Evolutionary conservation across 2,329 filamentous ascomycete species (phyloP).

Genomic region (Ophiocordyceps camponoti-saundersi): DNA sequence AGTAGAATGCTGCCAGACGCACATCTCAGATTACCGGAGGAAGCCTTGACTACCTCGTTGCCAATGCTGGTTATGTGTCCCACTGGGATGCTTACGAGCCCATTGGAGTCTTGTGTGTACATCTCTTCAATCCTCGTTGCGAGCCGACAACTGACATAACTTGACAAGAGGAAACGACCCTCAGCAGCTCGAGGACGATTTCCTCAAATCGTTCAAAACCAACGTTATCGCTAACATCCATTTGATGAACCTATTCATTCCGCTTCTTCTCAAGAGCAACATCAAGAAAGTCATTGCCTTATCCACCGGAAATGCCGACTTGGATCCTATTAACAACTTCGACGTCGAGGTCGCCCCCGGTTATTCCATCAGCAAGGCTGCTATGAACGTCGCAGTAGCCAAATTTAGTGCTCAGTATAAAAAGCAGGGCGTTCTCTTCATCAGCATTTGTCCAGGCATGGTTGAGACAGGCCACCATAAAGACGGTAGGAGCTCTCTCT

Average conservation of each 20-base stretch:
- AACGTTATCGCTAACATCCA: constrained; percentile 37
- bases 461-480: constrained; percentile 23
- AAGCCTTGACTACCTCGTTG: constrained; percentile 31
- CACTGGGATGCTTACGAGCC: constrained; percentile 10
- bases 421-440: constrained; percentile 31
- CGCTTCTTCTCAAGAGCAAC: constrained; percentile 30
- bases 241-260: constrained; percentile 33
- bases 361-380: constrained; percentile 34
- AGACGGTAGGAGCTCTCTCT: constrained; percentile 7
- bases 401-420: constrained; percentile 34
- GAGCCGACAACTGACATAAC: neutral
- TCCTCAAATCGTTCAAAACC: constrained; percentile 15
- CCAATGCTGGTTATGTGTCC: constrained; percentile 26
- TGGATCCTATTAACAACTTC: constrained; percentile 19
- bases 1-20: constrained; percentile 10
- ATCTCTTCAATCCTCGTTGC: neutral
- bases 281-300: constrained; percentile 38
- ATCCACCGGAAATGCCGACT: constrained; percentile 28
- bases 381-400: constrained; percentile 30
- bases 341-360: constrained; percentile 16
- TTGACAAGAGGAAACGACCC: neutral
- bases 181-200: neutral
- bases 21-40: constrained; percentile 11
- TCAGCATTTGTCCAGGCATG: constrained; percentile 32
- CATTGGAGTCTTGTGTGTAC: constrained; percentile 21